Percentiles rank a stretch among this genome's conserved stretches.
Evolutionary conservation across 208 protist species (phyloP).

Genomic region (Histomonas meleagridis): DNA sequence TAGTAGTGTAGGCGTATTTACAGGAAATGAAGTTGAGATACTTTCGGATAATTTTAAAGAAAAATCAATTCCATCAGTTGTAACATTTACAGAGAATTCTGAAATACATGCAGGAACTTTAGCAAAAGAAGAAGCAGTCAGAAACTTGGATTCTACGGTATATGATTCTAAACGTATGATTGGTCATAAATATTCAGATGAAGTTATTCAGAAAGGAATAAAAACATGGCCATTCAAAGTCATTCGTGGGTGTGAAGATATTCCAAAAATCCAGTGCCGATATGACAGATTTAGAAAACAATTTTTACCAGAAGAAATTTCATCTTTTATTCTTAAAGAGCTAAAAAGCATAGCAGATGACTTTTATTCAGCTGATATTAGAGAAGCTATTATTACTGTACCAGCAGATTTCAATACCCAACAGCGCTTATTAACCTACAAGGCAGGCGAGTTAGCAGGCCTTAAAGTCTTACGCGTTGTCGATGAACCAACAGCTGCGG

Average conservation of each 20-base stretch:
- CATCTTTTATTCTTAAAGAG: conserved; percentile 74
- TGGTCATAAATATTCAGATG: conserved; percentile 71
- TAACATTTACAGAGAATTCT: too few relatives aligned
- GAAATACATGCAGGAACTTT: too few relatives aligned
- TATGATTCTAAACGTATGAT: conserved; percentile 77
- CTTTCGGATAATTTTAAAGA: conserved; percentile 65
- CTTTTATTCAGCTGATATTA: conserved; percentile 74
- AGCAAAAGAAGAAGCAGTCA: conserved; percentile 75
- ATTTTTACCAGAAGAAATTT: conserved; percentile 75
- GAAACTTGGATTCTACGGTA: conserved; percentile 69
- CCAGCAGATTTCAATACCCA: conserved; percentile 93
- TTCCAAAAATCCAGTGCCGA: conserved; percentile 61
- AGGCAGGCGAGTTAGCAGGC: conserved; percentile 70
- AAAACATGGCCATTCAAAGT: conserved; percentile 87
- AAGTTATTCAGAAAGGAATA: conserved; percentile 75
- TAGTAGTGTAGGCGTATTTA: too few relatives aligned
- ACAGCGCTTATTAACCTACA: conserved; percentile 74
- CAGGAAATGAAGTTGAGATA: conserved; percentile 63
- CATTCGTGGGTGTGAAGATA: conserved; percentile 52
- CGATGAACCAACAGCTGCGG: conserved; percentile 98
- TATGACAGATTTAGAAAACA: conserved; percentile 68
- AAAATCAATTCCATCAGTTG: too few relatives aligned
- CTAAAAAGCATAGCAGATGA: conserved; percentile 80
- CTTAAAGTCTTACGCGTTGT: conserved; percentile 95
- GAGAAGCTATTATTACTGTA: conserved; percentile 80